A percentile compares a stretch with the other conserved stretches of the same genome.
Conservation (phyloP, 257 asterid species). For the Lantana camara region DNA sequence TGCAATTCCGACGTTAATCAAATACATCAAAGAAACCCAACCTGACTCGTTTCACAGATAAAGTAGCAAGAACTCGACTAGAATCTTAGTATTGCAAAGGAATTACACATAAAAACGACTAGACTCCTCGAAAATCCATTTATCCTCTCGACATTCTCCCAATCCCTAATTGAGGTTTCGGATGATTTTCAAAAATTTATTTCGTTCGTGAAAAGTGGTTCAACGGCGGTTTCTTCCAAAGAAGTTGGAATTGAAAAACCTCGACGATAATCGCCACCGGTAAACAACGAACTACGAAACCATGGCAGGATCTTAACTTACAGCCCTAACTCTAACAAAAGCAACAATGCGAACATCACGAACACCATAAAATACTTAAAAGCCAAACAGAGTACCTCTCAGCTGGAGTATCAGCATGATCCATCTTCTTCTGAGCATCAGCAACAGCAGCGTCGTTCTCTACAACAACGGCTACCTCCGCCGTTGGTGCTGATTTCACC, state of each 20-base stretch:
- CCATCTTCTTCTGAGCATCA: slow-evolving; percentile 66
- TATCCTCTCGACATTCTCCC: neutral
- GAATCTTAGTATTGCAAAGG: neutral
- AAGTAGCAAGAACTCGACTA: neutral
- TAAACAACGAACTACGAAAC: neutral
- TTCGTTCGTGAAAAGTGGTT: neutral
- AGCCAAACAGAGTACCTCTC: slow-evolving; percentile 46
- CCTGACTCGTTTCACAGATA: neutral
- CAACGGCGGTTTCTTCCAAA: no score
- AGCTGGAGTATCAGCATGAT: slow-evolving; percentile 75
- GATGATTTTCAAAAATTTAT: neutral
- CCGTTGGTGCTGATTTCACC: slow-evolving; percentile 11
- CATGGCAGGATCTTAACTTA: neutral
- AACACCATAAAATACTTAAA: neutral
- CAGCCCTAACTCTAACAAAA: slow-evolving; percentile 2
- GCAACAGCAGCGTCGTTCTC: slow-evolving; percentile 33
- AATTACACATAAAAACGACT: neutral
- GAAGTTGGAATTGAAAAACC: no score
- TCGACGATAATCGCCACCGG: no score
- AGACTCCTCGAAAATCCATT: neutral
- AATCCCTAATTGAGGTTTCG: neutral
- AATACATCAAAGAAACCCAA: neutral
- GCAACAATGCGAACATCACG: neutral
- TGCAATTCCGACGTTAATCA: neutral
- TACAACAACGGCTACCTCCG: slow-evolving; percentile 1